These are phyloP conservation scores for Porcisia deanei DNA, from an alignment of 208 protist species.

Conservation along the genomic window DNA sequence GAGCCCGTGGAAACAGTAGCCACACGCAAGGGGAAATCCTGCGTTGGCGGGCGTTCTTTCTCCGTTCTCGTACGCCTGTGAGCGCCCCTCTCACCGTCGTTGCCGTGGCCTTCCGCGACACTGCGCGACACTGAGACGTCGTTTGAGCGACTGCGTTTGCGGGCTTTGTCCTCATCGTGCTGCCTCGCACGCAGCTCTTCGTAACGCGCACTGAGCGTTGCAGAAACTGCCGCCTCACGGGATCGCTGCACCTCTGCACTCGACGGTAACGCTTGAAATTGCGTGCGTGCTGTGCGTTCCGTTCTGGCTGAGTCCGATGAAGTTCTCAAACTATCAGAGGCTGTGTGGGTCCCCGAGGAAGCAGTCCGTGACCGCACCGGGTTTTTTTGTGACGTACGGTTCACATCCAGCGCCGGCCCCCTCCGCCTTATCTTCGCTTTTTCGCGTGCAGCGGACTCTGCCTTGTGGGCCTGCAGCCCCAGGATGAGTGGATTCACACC, in stretches of 20 bases:
- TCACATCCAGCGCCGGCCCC: not conserved
- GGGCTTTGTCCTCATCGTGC: not conserved
- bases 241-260: not conserved
- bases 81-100: not conserved
- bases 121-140: not conserved
- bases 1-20: not conserved
- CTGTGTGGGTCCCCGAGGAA: not conserved
- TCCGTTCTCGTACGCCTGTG: not conserved
- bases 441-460: slow-evolving; percentile 18
- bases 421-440: slow-evolving; percentile 15
- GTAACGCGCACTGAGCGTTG: slow-evolving; percentile 10
- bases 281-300: not conserved
- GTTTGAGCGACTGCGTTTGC: slow-evolving; percentile 5
- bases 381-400: not conserved
- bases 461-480: slow-evolving; percentile 4
- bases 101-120: not conserved
- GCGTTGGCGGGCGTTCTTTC: not conserved
- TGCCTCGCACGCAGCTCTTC: slow-evolving; percentile 16
- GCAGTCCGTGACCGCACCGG: not conserved
- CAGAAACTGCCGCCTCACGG: slow-evolving; percentile 11
- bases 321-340: not conserved
- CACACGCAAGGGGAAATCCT: not conserved
- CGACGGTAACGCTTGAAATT: not conserved
- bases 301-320: not conserved
- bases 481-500: slow-evolving; percentile 30